Evolutionary conservation across 176 grass and related monocot species (phyloP).

Genomic region (Oropetium thomaeum): DNA sequence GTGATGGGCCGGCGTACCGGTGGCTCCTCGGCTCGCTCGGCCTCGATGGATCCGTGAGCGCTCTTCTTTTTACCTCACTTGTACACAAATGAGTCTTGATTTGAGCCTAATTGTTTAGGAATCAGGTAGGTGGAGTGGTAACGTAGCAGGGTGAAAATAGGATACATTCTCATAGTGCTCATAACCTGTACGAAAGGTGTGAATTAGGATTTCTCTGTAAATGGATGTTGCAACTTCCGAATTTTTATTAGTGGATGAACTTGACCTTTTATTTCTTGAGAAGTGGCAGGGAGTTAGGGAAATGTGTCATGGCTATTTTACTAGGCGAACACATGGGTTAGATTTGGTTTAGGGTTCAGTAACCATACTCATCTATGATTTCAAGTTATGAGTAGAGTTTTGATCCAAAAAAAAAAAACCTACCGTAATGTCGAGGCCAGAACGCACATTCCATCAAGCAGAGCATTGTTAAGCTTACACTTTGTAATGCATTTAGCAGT

Average conservation of each 20-base stretch:
- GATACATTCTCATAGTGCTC: conserved; percentile 3
- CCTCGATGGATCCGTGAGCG: conserved; percentile 76
- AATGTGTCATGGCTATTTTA: neutral
- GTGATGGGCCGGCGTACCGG: conserved; percentile 28
- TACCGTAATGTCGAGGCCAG: neutral
- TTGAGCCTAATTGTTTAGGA: neutral
- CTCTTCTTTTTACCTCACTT: neutral
- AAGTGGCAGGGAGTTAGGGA: neutral
- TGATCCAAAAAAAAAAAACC: neutral
- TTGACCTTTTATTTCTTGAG: neutral
- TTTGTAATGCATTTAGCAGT: neutral
- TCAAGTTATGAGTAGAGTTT: neutral
- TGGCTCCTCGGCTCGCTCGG: conserved; percentile 62
- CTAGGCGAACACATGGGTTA: neutral
- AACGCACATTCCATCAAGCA: neutral
- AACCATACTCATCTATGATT: neutral
- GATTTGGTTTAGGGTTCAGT: neutral
- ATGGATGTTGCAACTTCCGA: neutral
- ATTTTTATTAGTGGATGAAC: neutral
- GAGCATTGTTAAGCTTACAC: neutral
- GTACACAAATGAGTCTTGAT: neutral
- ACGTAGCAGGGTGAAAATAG: neutral
- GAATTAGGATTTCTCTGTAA: conserved; percentile 1
- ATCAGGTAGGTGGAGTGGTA: neutral
- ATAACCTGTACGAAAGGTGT: neutral